Evolutionary conservation across 2,329 filamentous ascomycete genomes (phyloP).

Genomic region (Corynespora cassiicola): DNA sequence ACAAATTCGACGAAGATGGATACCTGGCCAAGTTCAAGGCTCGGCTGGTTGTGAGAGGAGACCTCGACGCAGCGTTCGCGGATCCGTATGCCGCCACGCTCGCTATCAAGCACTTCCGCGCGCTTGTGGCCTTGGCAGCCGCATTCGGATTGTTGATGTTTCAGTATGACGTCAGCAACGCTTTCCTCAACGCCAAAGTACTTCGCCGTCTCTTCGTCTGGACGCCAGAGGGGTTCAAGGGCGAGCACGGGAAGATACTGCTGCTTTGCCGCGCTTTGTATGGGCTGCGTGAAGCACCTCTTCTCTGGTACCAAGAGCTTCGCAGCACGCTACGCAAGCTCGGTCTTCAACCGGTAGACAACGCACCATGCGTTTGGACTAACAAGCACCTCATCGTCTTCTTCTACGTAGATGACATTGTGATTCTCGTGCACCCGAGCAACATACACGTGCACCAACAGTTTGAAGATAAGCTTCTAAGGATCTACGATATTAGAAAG

Average conservation of each 20-base stretch:
- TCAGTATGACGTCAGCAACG: conserved; percentile 23
- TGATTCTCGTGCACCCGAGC: conserved; percentile 9
- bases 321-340: conserved; percentile 6
- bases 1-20: conserved; percentile 19
- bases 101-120: conserved; percentile 20
- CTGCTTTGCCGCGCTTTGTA: conserved; percentile 22
- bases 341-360: conserved; percentile 8
- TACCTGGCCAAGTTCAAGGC: conserved; percentile 17
- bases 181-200: conserved; percentile 24
- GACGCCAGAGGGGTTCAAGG: conserved; percentile 17
- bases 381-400: conserved; percentile 16
- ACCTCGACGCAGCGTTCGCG: conserved; percentile 11
- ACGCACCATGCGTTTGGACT: conserved; percentile 12
- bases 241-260: conserved; percentile 5
- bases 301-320: conserved; percentile 20
- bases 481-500: conserved; percentile 6
- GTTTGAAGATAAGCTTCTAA: conserved; percentile 9
- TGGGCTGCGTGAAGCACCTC: conserved; percentile 19
- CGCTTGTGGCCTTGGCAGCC: conserved; percentile 22
- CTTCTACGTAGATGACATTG: conserved; percentile 19
- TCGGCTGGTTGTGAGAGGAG: conserved; percentile 15
- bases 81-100: conserved; percentile 21
- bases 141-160: conserved; percentile 18
- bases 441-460: not conserved
- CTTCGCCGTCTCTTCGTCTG: conserved; percentile 15